phyloP scores from a whole-genome alignment of 768 basidiomycete species.

The Leccinum obscurum region DNA sequence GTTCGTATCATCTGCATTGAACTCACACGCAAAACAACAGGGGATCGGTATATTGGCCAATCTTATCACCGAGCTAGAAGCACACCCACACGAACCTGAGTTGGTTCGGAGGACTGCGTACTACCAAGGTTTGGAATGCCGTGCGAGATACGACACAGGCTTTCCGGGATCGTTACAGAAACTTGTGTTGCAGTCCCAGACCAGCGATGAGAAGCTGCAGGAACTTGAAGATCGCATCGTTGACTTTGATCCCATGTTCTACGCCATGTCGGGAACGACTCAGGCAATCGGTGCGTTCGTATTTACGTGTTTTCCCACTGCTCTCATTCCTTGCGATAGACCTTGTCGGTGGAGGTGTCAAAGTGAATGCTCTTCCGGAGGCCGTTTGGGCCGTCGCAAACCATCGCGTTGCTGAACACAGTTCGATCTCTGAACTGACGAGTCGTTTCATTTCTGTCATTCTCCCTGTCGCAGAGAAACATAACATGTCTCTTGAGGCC shows the following conservation, averaged over 20 bases:
- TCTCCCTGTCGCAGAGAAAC: too few species aligned
- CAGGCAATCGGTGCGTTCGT: constrained; percentile 27
- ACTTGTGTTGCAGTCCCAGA: constrained; percentile 25
- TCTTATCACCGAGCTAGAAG: constrained; percentile 47
- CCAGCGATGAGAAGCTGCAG: constrained; percentile 20
- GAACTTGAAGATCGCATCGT: constrained; percentile 16
- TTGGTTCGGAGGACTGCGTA: constrained; percentile 28
- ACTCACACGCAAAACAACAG: constrained; percentile 12
- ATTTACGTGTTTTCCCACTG: too few species aligned
- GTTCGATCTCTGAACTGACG: too few species aligned
- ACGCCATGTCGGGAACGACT: constrained; percentile 24
- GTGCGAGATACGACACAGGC: constrained; percentile 39
- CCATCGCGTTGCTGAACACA: too few species aligned
- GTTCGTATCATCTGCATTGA: background rate
- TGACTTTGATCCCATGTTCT: constrained; percentile 24
- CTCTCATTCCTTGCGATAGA: too few species aligned
- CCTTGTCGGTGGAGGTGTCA: too few species aligned
- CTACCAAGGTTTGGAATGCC: constrained; percentile 41
- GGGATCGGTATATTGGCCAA: constrained; percentile 52
- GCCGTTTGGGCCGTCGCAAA: too few species aligned
- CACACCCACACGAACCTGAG: constrained; percentile 38
- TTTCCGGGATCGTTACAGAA: constrained; percentile 26
- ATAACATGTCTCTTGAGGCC: too few species aligned
- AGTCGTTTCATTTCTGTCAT: too few species aligned
- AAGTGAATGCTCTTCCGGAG: too few species aligned